Conservation (phyloP, 2,329 filamentous ascomycete species). For the Ophidiomyces ophidiicola region DNA sequence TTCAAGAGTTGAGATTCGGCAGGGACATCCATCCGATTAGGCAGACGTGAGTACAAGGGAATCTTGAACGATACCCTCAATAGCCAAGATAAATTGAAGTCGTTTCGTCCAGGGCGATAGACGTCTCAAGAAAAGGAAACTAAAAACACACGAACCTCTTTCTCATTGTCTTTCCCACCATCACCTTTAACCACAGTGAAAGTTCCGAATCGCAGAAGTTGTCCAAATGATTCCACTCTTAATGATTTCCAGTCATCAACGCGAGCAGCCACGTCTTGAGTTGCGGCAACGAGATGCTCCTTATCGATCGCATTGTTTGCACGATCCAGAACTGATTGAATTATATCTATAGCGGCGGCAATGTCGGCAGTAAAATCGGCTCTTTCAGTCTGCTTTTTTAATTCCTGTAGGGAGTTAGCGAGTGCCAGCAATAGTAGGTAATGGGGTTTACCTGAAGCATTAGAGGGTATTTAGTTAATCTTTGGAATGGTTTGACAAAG, state of each 20-base stretch:
- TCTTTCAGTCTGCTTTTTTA: slow-evolving; percentile 71
- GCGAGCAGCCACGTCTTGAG: slow-evolving; percentile 65
- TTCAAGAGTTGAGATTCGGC: too few relatives aligned
- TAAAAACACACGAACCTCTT: slow-evolving; percentile 53
- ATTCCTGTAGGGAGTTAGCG: slow-evolving; percentile 45
- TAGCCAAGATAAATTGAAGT: not conserved
- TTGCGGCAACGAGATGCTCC: slow-evolving; percentile 69
- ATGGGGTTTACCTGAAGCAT: slow-evolving; percentile 59
- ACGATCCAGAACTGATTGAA: slow-evolving; percentile 66
- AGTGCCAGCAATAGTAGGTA: not conserved
- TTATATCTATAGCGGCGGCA: slow-evolving; percentile 62
- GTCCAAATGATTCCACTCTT: slow-evolving; percentile 79
- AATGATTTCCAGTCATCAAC: slow-evolving; percentile 98
- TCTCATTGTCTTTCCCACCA: slow-evolving; percentile 68
- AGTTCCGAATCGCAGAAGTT: slow-evolving; percentile 73
- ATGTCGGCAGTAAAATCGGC: slow-evolving; percentile 61
- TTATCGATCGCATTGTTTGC: slow-evolving; percentile 87
- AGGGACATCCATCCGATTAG: slow-evolving; percentile 3
- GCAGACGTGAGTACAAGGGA: not conserved
- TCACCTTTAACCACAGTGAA: slow-evolving; percentile 78
- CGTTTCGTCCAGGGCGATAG: slow-evolving; percentile 5
- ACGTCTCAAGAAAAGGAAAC: slow-evolving; percentile 2
- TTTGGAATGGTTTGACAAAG: slow-evolving; percentile 89
- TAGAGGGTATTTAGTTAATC: slow-evolving; percentile 86
- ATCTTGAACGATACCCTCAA: slow-evolving; percentile 3